Evolutionary conservation across 1,139 yeast genomes (phyloP).

Genomic region (Yamadazyma membranifaciens): DNA sequence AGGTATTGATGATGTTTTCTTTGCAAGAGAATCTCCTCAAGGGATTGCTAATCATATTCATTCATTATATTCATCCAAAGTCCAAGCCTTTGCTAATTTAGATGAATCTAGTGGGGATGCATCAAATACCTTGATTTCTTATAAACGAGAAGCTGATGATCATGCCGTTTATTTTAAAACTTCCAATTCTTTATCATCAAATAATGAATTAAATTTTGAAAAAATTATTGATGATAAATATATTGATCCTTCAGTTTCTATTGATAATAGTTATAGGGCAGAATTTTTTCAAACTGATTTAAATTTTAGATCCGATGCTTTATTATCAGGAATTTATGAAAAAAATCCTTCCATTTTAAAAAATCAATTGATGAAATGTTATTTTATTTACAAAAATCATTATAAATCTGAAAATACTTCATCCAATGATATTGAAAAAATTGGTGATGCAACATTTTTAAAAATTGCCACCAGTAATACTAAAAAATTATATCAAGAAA

Average conservation of each 20-base stretch:
- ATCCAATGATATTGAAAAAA: constrained; percentile 44
- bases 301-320: constrained; percentile 46
- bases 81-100: constrained; percentile 66
- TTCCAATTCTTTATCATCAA: constrained; percentile 18
- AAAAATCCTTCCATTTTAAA: constrained; percentile 26
- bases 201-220: constrained; percentile 45
- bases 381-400: constrained; percentile 80
- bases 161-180: constrained; percentile 94
- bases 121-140: constrained; percentile 50
- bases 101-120: constrained; percentile 41
- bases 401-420: constrained; percentile 32
- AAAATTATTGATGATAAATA: constrained; percentile 77
- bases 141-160: constrained; percentile 73
- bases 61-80: constrained; percentile 88
- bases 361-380: constrained; percentile 67
- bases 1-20: constrained; percentile 91
- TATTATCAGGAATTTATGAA: constrained; percentile 41
- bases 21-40: constrained; percentile 78
- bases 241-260: constrained; percentile 56
- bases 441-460: constrained; percentile 79
- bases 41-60: constrained; percentile 82
- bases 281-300: constrained; percentile 81
- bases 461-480: constrained; percentile 81
- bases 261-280: constrained; percentile 56
- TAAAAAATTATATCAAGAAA: constrained; percentile 68